Conservation (phyloP, 2,329 filamentous ascomycete genomes). For the Curvularia lunata region DNA sequence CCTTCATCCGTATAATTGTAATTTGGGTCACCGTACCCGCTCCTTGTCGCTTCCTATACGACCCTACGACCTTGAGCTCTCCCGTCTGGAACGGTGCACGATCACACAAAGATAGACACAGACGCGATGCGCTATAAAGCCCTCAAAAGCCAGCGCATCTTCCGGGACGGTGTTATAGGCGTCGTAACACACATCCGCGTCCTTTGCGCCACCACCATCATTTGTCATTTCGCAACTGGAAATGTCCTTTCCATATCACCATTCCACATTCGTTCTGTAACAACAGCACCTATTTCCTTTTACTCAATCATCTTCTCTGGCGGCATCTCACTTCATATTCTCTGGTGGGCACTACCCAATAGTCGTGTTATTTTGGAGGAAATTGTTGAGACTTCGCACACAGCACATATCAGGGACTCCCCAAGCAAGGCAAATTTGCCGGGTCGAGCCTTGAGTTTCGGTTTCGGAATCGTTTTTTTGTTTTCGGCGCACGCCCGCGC, state of each 20-base stretch:
- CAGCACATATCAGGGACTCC: conserved; percentile 7
- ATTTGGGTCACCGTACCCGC: conserved; percentile 38
- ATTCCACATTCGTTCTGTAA: conserved; percentile 33
- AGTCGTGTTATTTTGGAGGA: conserved; percentile 24
- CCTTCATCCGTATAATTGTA: conserved; percentile 43
- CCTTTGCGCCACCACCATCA: conserved; percentile 31
- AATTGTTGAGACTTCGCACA: conserved; percentile 22
- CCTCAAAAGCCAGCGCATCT: conserved; percentile 35
- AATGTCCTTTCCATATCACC: conserved; percentile 23
- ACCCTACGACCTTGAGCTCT: conserved; percentile 43
- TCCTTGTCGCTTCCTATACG: conserved; percentile 42
- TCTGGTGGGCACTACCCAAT: conserved; percentile 18
- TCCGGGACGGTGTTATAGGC: conserved; percentile 41
- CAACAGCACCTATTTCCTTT: conserved; percentile 28
- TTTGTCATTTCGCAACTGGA: conserved; percentile 19
- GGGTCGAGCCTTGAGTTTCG: conserved; percentile 20
- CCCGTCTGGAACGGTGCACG: conserved; percentile 49
- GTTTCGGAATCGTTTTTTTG: conserved; percentile 26
- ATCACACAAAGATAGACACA: conserved; percentile 33
- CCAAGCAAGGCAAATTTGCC: conserved; percentile 11
- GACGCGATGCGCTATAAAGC: conserved; percentile 28
- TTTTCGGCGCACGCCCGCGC: conserved; percentile 12
- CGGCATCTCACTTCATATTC: conserved; percentile 32
- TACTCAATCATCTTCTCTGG: conserved; percentile 31
- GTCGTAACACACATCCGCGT: conserved; percentile 25